phyloP scores from a whole-genome alignment of 768 basidiomycete species.

The Phallus indusiatus region DNA sequence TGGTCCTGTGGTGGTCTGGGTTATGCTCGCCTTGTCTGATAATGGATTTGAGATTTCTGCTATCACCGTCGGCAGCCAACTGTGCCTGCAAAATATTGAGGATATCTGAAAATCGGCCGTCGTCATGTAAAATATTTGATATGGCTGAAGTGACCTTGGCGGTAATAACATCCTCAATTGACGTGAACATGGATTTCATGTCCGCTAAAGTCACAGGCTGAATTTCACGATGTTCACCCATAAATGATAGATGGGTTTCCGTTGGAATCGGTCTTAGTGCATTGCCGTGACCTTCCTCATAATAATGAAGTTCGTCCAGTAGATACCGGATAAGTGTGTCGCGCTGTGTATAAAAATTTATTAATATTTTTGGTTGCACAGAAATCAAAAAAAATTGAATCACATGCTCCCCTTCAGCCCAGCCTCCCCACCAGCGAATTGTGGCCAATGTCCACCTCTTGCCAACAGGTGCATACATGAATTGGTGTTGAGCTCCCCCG shows the following conservation, averaged over 20 bases:
- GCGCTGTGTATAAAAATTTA: slow-evolving; percentile 23
- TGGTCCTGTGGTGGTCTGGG: background rate
- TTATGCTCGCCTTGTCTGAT: background rate
- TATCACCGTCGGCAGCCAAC: background rate
- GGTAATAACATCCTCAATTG: background rate
- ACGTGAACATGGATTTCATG: background rate
- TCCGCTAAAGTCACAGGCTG: background rate
- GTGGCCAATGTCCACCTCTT: slow-evolving; percentile 26
- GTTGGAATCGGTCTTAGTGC: background rate
- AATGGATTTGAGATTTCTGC: background rate
- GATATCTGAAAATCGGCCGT: background rate
- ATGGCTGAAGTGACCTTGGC: background rate
- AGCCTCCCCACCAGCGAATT: slow-evolving; percentile 30
- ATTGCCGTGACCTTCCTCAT: slow-evolving; percentile 19
- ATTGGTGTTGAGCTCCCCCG: slow-evolving; percentile 29
- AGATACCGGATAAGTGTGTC: slow-evolving; percentile 23
- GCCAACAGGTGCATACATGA: slow-evolving; percentile 27
- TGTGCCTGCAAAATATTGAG: background rate
- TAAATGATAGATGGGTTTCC: background rate
- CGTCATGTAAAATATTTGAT: background rate
- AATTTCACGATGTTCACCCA: background rate
- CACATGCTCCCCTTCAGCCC: background rate
- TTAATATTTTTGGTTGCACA: slow-evolving; percentile 10
- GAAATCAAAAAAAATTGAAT: background rate
- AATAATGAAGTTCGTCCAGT: slow-evolving; percentile 18